Conservation (phyloP, 306 rosid genomes). For the Rosa lucieae region DNA sequence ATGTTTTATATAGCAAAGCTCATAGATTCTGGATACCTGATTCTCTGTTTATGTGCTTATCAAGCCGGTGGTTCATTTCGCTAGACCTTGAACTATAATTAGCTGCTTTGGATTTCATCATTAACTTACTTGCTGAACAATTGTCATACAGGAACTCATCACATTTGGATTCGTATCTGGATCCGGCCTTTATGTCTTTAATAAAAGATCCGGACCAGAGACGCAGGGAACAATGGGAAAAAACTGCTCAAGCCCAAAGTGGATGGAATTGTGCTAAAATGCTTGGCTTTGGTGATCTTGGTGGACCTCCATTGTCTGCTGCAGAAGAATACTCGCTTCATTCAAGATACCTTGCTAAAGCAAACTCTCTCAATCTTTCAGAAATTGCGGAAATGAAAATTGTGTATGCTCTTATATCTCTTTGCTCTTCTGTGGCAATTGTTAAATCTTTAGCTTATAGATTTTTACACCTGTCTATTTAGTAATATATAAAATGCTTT, state of each 20-base stretch:
- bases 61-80: neutral
- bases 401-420: constrained; percentile 56
- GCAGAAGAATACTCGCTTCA: constrained; percentile 96
- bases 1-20: neutral
- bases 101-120: constrained; percentile 12
- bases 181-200: constrained; percentile 99
- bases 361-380: constrained; percentile 82
- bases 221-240: constrained; percentile 97
- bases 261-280: constrained; percentile 78
- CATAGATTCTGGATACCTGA: neutral
- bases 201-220: constrained; percentile 98
- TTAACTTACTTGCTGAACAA: constrained; percentile 13
- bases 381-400: constrained; percentile 98
- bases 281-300: constrained; percentile 91
- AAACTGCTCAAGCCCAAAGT: constrained; percentile 83
- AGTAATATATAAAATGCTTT: neutral
- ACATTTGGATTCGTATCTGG: constrained; percentile 76
- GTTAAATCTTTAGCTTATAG: neutral
- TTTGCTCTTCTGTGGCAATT: neutral
- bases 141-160: constrained; percentile 67
- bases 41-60: constrained; percentile 9
- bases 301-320: constrained; percentile 76
- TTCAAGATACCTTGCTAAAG: constrained; percentile 95
- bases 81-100: neutral
- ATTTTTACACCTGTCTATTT: neutral